Evolutionary conservation across 495 filamentous ascomycete species (phyloP), one percentile per base, ranked within the genome.

Genomic region (Hypomontagnella monticulosa): DNA sequence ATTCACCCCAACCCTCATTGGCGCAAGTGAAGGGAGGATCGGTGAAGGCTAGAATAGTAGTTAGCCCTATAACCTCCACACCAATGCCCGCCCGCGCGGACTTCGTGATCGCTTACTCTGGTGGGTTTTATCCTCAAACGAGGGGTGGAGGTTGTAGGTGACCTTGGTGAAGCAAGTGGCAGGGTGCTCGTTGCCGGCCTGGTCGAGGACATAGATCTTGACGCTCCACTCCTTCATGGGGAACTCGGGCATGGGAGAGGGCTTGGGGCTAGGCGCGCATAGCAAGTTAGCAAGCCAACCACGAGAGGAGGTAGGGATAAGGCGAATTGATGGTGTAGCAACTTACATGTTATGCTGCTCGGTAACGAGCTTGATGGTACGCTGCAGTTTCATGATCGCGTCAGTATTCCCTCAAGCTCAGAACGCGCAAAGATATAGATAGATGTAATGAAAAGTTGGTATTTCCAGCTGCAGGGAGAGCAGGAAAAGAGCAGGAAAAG

Each of bases 1-100:
- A 99, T 78, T 99, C 96, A 71, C 96, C 96, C 96, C 96, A 99
- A 69, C 96, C 96, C 76, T 96, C 89, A 76, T 99, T 96, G 52
- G 86, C 79, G 74, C 97, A 95, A 19, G 85, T 85, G 81, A 98
- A 99, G 0, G 95, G 95, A 0, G 92, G 88, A 36, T 88, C 88
- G 70, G 87, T 88, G 81, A 94, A 85, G 5, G 86, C 92, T 96
- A 67, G 12, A n/a, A 18, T 40, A n/a, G 16, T 11, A 8, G 19
- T 54, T 6, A 61, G 49, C 55, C 30, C 18, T 48, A 12, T 34
- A 40, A 19, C n/a, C 11, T 15, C 14, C 12, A 48, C 3, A 10
- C 11, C 23, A 15, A 37, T 44, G 53, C 36, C 11, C 23, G 9
- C 11, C 4, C 43, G 38, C 33, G 32, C 4, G 4, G 43, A n/a